phyloP scores from a whole-genome alignment of 805 yeast species.

The Pichia insulana region DNA sequence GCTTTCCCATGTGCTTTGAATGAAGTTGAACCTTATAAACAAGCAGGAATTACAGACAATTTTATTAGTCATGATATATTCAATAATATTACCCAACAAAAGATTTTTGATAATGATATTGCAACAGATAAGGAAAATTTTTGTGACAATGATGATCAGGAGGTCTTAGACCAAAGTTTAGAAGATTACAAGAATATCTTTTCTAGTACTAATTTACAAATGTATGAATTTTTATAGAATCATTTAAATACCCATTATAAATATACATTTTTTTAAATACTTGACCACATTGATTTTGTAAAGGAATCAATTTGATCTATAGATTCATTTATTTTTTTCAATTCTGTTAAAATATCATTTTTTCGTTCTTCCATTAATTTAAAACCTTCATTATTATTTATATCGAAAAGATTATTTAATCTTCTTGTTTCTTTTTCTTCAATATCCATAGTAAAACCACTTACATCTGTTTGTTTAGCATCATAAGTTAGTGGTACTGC shows the following conservation, averaged over 20 bases:
- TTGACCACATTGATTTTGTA: conserved; percentile 36
- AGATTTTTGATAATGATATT: too few relatives aligned
- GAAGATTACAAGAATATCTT: background rate
- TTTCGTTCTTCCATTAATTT: conserved; percentile 42
- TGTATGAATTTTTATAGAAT: background rate
- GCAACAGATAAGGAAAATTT: too few relatives aligned
- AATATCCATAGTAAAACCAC: background rate
- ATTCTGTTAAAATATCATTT: conserved; percentile 36
- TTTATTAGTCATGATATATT: too few relatives aligned
- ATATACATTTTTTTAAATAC: conserved; percentile 8
- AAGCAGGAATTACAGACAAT: too few relatives aligned
- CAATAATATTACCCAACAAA: too few relatives aligned
- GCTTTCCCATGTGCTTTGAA: background rate
- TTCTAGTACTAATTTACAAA: background rate
- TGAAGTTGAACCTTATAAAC: too few relatives aligned
- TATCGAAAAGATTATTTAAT: conserved; percentile 13
- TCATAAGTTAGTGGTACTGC: background rate
- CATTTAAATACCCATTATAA: background rate
- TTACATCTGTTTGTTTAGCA: background rate
- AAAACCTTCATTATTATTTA: conserved; percentile 38
- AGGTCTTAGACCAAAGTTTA: background rate
- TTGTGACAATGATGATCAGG: background rate
- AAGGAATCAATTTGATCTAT: conserved; percentile 39
- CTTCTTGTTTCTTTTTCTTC: background rate
- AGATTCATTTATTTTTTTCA: conserved; percentile 45